phyloP scores from a whole-genome alignment of 2,329 filamentous ascomycete species.

The Trichoderma hamatum region DNA sequence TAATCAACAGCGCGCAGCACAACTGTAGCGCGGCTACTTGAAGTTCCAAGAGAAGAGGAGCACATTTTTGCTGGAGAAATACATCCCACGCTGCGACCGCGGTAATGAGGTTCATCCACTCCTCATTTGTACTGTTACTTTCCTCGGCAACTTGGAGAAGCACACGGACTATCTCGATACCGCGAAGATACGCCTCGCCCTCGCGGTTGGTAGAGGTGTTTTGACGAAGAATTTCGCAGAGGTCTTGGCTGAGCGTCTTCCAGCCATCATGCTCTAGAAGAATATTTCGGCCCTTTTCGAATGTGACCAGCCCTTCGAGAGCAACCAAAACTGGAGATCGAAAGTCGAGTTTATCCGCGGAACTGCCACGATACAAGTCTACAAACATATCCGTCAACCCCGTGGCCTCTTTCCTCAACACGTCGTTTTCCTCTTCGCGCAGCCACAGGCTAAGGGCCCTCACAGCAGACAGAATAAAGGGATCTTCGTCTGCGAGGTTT shows the following conservation, averaged over 20 bases:
- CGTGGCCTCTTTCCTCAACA: conserved; percentile 57
- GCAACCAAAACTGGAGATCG: conserved; percentile 61
- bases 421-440: conserved; percentile 67
- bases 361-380: conserved; percentile 57
- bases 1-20: conserved; percentile 54
- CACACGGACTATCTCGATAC: conserved; percentile 59
- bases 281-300: conserved; percentile 50
- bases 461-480: conserved; percentile 61
- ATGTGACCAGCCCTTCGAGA: conserved; percentile 59
- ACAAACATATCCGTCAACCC: conserved; percentile 66
- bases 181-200: conserved; percentile 47
- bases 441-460: conserved; percentile 66
- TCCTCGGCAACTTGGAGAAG: conserved; percentile 58
- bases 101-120: conserved; percentile 61
- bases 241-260: conserved; percentile 54
- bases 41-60: conserved; percentile 49
- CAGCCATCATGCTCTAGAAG: conserved; percentile 59
- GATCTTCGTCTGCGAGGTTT: conserved; percentile 54
- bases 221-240: conserved; percentile 48
- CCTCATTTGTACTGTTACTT: conserved; percentile 49
- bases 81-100: conserved; percentile 53
- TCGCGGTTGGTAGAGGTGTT: conserved; percentile 35
- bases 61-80: conserved; percentile 36
- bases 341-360: conserved; percentile 51
- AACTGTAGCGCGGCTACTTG: conserved; percentile 59